phyloP scores from a whole-genome alignment of 495 filamentous ascomycete genomes.

The Filosporella fistucella region DNA sequence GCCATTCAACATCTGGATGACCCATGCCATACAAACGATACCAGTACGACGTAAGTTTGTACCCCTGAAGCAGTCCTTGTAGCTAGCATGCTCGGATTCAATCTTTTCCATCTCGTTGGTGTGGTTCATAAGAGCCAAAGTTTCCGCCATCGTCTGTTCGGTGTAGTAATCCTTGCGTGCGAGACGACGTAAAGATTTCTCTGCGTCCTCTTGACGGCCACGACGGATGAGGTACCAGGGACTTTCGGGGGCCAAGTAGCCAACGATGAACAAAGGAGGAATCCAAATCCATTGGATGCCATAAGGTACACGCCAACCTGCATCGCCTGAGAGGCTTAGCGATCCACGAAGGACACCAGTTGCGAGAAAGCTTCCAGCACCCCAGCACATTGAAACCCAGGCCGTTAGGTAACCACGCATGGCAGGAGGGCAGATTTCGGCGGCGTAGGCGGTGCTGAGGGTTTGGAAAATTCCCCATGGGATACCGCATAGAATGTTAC shows the following conservation, averaged over 20 bases:
- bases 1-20: background rate
- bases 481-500: constrained; percentile 12
- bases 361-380: constrained; percentile 60
- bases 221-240: background rate
- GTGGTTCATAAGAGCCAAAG: background rate
- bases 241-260: constrained; percentile 13
- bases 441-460: constrained; percentile 63
- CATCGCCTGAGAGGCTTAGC: constrained; percentile 43
- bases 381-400: constrained; percentile 71
- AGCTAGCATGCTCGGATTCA: background rate
- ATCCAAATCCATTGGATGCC: constrained; percentile 53
- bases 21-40: background rate
- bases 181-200: background rate
- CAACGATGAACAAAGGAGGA: constrained; percentile 33
- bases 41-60: background rate
- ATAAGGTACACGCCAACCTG: constrained; percentile 55
- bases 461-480: constrained; percentile 51
- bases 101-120: background rate
- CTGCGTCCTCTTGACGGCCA: background rate
- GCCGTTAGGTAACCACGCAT: constrained; percentile 62
- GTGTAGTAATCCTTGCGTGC: constrained; percentile 33
- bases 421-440: constrained; percentile 60
- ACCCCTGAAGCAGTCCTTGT: background rate
- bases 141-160: background rate
- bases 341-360: constrained; percentile 57